These are phyloP conservation scores for Penicilliopsis zonata DNA, from an alignment of 495 filamentous ascomycete species.

Conservation along the genomic window DNA sequence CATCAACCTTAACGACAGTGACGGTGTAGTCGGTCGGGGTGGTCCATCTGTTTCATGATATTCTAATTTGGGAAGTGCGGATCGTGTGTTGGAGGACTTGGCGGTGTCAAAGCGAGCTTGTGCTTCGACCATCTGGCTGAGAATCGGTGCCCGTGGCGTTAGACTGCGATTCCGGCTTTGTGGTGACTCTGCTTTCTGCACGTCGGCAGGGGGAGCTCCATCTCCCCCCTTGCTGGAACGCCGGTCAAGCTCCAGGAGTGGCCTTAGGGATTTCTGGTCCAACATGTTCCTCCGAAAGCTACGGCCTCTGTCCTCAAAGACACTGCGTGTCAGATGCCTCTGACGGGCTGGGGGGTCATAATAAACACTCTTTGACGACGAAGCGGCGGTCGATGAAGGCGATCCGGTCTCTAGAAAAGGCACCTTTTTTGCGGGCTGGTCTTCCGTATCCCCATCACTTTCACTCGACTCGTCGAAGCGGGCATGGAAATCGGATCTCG, in stretches of 20 bases:
- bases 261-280: constrained; percentile 47
- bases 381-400: background rate
- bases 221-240: constrained; percentile 13
- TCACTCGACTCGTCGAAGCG: constrained; percentile 77
- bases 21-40: constrained; percentile 14
- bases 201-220: constrained; percentile 5
- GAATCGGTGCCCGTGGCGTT: constrained; percentile 47
- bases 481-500: constrained; percentile 64
- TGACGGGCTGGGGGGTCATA: background rate
- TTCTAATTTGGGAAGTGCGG: constrained; percentile 9
- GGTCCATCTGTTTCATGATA: constrained; percentile 10
- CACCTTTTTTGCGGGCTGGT: constrained; percentile 1
- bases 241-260: constrained; percentile 41
- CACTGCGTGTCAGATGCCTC: background rate
- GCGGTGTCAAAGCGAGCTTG: constrained; percentile 46
- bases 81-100: constrained; percentile 10
- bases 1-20: constrained; percentile 60
- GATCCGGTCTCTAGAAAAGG: background rate
- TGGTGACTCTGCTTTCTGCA: constrained; percentile 9
- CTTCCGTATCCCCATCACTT: constrained; percentile 50
- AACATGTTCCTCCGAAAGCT: constrained; percentile 47
- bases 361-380: too few species aligned
- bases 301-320: constrained; percentile 18
- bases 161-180: constrained; percentile 20
- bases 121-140: constrained; percentile 79